Evolutionary conservation across 306 rosid genomes (phyloP).

Genomic region (Mimosa bimucronata): DNA sequence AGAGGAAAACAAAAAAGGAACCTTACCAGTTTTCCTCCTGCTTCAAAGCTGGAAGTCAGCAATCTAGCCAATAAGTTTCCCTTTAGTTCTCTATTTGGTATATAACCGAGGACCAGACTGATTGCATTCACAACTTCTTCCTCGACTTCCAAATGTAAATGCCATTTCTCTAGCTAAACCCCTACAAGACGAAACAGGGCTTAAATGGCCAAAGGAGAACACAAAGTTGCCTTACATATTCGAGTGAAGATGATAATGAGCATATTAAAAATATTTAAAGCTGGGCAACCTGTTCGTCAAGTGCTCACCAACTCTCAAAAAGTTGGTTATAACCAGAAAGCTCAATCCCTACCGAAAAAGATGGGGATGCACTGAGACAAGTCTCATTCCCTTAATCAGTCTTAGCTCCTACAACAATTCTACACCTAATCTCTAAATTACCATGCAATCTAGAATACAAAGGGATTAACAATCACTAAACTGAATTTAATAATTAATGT

Average conservation of each 20-base stretch:
- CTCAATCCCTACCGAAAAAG: not conserved
- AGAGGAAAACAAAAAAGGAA: constrained; percentile 7
- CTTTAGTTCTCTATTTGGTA: constrained; percentile 81
- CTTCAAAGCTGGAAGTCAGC: constrained; percentile 88
- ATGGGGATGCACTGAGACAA: not conserved
- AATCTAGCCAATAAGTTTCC: constrained; percentile 79
- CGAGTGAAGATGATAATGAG: constrained; percentile 7
- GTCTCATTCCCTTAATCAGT: not conserved
- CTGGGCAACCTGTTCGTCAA: not conserved
- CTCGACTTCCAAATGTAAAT: constrained; percentile 88
- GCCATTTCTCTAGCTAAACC: constrained; percentile 81
- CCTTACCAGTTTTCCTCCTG: constrained; percentile 90
- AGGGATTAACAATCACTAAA: not conserved
- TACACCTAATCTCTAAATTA: not conserved
- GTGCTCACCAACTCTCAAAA: not conserved
- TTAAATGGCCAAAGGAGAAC: constrained; percentile 35
- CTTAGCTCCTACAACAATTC: not conserved
- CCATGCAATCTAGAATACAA: not conserved
- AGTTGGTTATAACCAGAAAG: not conserved
- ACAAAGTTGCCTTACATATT: constrained; percentile 21
- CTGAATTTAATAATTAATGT: not conserved
- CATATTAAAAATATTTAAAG: constrained; percentile 29
- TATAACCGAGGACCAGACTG: constrained; percentile 79
- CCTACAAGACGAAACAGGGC: constrained; percentile 48
- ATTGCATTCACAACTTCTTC: constrained; percentile 90